phyloP scores from a whole-genome alignment of 371 early-diverging fungal genomes.

The Apophysomyces variabilis region DNA sequence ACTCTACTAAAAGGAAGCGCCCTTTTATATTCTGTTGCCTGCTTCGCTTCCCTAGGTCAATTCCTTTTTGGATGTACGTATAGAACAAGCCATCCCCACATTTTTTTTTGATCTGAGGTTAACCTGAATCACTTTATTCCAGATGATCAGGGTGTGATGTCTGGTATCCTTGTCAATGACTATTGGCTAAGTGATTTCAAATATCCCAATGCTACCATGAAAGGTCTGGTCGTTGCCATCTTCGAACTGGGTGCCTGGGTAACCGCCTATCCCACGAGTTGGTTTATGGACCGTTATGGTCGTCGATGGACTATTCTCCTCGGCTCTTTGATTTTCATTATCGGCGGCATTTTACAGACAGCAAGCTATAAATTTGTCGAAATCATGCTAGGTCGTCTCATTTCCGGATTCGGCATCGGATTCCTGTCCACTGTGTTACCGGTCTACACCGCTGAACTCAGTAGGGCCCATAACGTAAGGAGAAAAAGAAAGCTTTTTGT shows the following conservation, averaged over 20 bases:
- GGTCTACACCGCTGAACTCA: conserved; percentile 55
- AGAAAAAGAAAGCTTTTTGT: not conserved
- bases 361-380: conserved; percentile 32
- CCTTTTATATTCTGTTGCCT: conserved; percentile 35
- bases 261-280: conserved; percentile 41
- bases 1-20: conserved; percentile 23
- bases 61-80: conserved; percentile 51
- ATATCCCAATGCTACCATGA: conserved; percentile 36
- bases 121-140: not conserved
- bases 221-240: conserved; percentile 45
- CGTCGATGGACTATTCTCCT: conserved; percentile 49
- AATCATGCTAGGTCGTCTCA: conserved; percentile 45
- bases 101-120: not conserved
- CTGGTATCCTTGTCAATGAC: conserved; percentile 43
- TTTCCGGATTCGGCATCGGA: conserved; percentile 58
- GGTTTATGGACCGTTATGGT: conserved; percentile 48
- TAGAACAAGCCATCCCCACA: not conserved
- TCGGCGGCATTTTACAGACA: conserved; percentile 49
- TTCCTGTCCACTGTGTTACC: conserved; percentile 52
- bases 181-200: conserved; percentile 35
- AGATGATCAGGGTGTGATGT: conserved; percentile 48
- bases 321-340: conserved; percentile 52
- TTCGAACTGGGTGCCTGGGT: conserved; percentile 51
- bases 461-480: conserved; percentile 48
- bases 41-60: conserved; percentile 46